Evolutionary conservation across 176 grass and related monocot species (phyloP).

Genomic region (Triticum dicoccoides): DNA sequence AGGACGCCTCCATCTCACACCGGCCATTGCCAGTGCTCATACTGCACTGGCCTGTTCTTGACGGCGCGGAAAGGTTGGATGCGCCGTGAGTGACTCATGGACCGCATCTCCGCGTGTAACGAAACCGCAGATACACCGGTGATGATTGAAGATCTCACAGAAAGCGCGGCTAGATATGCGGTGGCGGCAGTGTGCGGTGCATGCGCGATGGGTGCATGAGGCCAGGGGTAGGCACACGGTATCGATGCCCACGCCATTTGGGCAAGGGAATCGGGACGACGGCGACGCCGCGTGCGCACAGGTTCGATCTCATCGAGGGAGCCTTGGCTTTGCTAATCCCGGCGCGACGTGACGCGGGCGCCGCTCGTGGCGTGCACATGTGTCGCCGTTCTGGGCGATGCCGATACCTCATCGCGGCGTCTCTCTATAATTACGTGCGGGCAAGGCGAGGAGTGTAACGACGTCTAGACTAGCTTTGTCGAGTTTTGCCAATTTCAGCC

Average conservation of each 20-base stretch:
- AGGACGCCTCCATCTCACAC: neutral
- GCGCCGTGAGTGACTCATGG: neutral
- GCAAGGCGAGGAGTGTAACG: neutral
- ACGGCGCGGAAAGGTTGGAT: neutral
- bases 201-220: neutral
- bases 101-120: conserved; percentile 10
- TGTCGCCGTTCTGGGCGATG: neutral
- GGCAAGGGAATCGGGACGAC: neutral
- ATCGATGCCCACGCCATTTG: conserved; percentile 31
- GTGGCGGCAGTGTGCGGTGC: neutral
- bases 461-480: neutral
- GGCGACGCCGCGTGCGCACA: neutral
- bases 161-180: neutral
- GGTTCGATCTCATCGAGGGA: neutral
- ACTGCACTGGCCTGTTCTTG: neutral
- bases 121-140: neutral
- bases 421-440: neutral
- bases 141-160: conserved; percentile 17
- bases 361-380: conserved; percentile 2
- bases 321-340: neutral
- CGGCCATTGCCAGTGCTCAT: neutral
- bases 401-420: neutral
- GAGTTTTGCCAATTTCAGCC: neutral
- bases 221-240: conserved; percentile 16
- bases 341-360: neutral